Evolutionary conservation across 2,329 filamentous ascomycete genomes (phyloP).

Genomic region (Colletotrichum sp.): DNA sequence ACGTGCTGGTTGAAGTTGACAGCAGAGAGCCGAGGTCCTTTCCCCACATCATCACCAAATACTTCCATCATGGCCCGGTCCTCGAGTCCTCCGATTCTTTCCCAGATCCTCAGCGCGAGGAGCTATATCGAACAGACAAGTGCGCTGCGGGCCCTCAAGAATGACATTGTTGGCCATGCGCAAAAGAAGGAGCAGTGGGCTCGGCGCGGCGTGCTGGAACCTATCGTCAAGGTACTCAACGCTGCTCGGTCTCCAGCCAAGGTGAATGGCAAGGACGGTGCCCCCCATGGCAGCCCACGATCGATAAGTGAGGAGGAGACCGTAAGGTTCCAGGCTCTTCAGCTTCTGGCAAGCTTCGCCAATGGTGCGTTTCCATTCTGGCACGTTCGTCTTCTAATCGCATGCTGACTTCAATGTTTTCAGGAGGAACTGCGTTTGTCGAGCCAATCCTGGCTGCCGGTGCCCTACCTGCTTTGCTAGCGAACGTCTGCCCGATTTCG

Average conservation of each 20-base stretch:
- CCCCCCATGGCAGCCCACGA: constrained; percentile 25
- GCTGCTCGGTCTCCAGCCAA: constrained; percentile 35
- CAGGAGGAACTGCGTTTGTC: constrained; percentile 83
- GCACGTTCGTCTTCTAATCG: neutral
- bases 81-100: constrained; percentile 57
- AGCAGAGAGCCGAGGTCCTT: constrained; percentile 1
- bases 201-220: constrained; percentile 69
- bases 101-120: constrained; percentile 61
- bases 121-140: constrained; percentile 57
- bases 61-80: constrained; percentile 55
- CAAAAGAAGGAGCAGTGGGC: constrained; percentile 86
- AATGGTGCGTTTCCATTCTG: constrained; percentile 63
- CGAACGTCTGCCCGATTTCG: constrained; percentile 69
- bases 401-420: neutral
- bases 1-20: constrained; percentile 10
- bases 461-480: constrained; percentile 72
- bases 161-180: constrained; percentile 86
- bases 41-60: neutral
- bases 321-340: constrained; percentile 77
- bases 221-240: constrained; percentile 54
- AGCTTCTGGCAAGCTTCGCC: constrained; percentile 85
- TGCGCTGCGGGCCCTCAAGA: constrained; percentile 78
- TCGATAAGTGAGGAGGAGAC: constrained; percentile 67
- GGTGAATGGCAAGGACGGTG: constrained; percentile 44
- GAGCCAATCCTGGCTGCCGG: constrained; percentile 72